Conservation (phyloP, 768 basidiomycete species). For the Xerocomellus intermedius region DNA sequence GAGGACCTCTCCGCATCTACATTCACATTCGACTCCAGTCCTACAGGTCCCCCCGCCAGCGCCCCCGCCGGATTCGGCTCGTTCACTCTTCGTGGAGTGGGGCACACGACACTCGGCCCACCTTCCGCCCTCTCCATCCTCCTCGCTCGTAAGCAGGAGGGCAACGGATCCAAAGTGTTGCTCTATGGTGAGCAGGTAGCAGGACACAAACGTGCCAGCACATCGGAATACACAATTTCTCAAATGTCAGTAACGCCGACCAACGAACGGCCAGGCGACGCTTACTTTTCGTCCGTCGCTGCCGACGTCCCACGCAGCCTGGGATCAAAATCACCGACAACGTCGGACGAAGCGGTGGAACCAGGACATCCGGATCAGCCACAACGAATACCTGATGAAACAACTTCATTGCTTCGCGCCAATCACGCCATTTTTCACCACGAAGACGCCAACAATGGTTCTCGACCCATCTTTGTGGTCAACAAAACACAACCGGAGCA, state of each 20-base stretch:
- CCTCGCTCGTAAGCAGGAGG: slow-evolving; percentile 25
- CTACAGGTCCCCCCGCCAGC: slow-evolving; percentile 3
- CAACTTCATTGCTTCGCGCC: slow-evolving; percentile 16
- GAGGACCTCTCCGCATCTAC: slow-evolving; percentile 31
- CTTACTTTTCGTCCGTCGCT: slow-evolving; percentile 3
- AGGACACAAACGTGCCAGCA: not conserved
- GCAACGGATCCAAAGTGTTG: not conserved
- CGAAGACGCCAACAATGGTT: slow-evolving; percentile 1
- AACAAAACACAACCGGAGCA: slow-evolving; percentile 9
- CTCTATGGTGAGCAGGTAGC: not conserved
- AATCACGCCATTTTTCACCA: slow-evolving; percentile 7
- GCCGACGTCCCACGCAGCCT: not conserved
- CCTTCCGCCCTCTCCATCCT: slow-evolving; percentile 40
- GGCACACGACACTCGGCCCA: slow-evolving; percentile 18
- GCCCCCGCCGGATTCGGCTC: slow-evolving; percentile 5
- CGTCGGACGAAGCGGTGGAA: not conserved
- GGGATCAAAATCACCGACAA: not conserved
- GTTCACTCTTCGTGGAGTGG: slow-evolving; percentile 25
- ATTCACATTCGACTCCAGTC: slow-evolving; percentile 27
- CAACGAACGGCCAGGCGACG: slow-evolving; percentile 7
- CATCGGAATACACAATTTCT: slow-evolving; percentile 9
- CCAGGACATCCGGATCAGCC: not conserved
- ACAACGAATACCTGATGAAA: slow-evolving; percentile 13
- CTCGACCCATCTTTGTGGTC: not conserved
- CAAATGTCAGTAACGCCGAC: slow-evolving; percentile 22